Evolutionary conservation across 306 rosid genomes (phyloP).

Genomic region (Luffa acutangula): DNA sequence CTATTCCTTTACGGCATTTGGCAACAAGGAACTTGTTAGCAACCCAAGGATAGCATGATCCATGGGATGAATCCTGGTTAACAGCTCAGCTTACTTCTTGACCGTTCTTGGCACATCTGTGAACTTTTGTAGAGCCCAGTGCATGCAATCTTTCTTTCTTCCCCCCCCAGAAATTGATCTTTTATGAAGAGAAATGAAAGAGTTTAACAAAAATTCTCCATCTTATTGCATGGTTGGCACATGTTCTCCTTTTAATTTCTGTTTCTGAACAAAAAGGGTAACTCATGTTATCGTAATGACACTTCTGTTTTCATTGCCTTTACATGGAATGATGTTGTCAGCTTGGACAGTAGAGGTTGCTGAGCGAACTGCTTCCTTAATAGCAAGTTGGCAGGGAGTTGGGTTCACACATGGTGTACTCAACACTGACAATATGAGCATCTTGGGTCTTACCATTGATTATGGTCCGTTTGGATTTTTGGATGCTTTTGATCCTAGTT

Average conservation of each 20-base stretch:
- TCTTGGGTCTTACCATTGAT: constrained; percentile 94
- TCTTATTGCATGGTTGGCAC: neutral
- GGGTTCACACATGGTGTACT: constrained; percentile 98
- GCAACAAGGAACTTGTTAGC: neutral
- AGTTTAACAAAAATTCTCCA: neutral
- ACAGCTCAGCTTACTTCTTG: neutral
- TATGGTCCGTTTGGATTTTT: constrained; percentile 98
- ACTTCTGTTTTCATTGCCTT: neutral
- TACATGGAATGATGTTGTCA: constrained; percentile 22
- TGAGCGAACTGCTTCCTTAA: constrained; percentile 86
- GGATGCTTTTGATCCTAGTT: constrained; percentile 99
- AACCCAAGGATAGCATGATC: neutral
- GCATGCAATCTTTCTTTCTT: neutral
- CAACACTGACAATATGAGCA: constrained; percentile 98
- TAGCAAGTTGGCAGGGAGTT: constrained; percentile 96
- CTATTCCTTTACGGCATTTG: neutral
- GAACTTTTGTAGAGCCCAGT: neutral
- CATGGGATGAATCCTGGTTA: neutral
- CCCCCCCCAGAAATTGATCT: neutral
- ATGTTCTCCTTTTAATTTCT: neutral
- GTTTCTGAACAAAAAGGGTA: neutral
- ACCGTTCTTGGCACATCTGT: neutral
- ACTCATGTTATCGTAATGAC: neutral
- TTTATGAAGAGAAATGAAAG: neutral
- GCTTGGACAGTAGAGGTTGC: constrained; percentile 95